Evolutionary conservation across 352 stramenopile genomes (phyloP), one percentile per base, ranked within the genome.

Genomic region (Blastocystis sp.): DNA sequence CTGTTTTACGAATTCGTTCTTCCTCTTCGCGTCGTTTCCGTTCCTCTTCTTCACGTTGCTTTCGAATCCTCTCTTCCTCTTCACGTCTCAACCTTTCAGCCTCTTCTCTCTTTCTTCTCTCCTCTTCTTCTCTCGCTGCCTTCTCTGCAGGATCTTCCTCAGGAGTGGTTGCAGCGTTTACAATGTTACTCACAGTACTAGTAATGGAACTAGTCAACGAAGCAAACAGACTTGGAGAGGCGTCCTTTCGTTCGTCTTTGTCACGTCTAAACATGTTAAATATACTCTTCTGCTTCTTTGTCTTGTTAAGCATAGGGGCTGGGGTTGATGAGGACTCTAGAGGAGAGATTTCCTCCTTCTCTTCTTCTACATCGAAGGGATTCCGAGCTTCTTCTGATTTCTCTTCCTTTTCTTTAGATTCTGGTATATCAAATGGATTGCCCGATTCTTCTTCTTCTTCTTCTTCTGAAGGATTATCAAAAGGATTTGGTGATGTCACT

Each of bases 201-300:
- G 24, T 84, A 40, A 84, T 84, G 1, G 19, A 54, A 33, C 54
- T 62, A 1, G 53, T 84, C 0, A 84, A 53, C 51, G 73, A 84
- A 24, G 30, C 37, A 35, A 84, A 66, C 1, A 84, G 1, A 24
- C 27, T 42, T 35, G 22, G n/a, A 15, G n/a, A 33, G 0, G 54
- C 73, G 4, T 64, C 53, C 30, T 84, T 84, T 5, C 73, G 73
- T n/a, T 84, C 73, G 15, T 84, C 54, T 1, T 24, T 35, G 7
- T 84, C 73, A 30, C 73, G 73, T 33, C 73, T 30, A 57, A 84
- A 84, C 7, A 84, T 48, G 33, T 68, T 68, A 51, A 84, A 84
- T 22, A 84, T 27, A n/a, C 73, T 84, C 73, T 84, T 84, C 33
- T 84, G 73, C 27, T 84, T 84, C 73, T 84, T 84, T 19, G 17